Evolutionary conservation across 768 basidiomycete species (phyloP).

Genomic region (Suillus spraguei): DNA sequence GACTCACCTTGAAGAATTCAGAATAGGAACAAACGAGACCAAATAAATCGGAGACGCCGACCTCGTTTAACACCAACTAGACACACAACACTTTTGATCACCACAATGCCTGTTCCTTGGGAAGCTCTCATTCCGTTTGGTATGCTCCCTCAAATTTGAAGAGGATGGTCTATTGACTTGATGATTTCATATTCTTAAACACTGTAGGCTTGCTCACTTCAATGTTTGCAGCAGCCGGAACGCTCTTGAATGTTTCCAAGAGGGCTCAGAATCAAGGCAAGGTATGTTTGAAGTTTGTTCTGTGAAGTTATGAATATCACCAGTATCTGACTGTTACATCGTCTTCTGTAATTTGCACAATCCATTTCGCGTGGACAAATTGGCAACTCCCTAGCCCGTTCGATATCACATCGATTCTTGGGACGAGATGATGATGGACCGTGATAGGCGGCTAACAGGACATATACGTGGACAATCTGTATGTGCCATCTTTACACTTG

Average conservation of each 20-base stretch:
- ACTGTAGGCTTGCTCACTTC: conserved; percentile 73
- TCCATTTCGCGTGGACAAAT: background rate
- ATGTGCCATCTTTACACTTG: conserved; percentile 33
- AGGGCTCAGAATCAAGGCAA: conserved; percentile 89
- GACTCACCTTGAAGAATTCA: too few relatives aligned
- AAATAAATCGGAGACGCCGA: conserved; percentile 20
- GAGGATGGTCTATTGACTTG: background rate
- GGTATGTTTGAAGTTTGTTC: conserved; percentile 43
- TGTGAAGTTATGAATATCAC: background rate
- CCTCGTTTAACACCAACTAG: background rate
- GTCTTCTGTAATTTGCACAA: background rate
- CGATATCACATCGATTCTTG: conserved; percentile 86
- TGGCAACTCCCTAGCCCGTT: conserved; percentile 56
- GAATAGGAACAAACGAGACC: conserved; percentile 19
- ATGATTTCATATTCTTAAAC: conserved; percentile 12
- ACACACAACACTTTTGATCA: background rate
- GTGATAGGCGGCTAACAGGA: conserved; percentile 88
- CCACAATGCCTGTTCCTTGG: conserved; percentile 91
- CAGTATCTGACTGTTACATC: background rate
- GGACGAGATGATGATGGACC: conserved; percentile 96
- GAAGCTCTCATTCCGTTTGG: conserved; percentile 97
- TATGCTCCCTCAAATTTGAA: conserved; percentile 29
- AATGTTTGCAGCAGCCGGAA: conserved; percentile 92
- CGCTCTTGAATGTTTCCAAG: conserved; percentile 78
- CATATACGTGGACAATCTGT: conserved; percentile 86